Evolutionary conservation across 768 basidiomycete genomes (phyloP), one percentile per base, ranked within the genome.

Genomic region (Hortiboletus campestris): DNA sequence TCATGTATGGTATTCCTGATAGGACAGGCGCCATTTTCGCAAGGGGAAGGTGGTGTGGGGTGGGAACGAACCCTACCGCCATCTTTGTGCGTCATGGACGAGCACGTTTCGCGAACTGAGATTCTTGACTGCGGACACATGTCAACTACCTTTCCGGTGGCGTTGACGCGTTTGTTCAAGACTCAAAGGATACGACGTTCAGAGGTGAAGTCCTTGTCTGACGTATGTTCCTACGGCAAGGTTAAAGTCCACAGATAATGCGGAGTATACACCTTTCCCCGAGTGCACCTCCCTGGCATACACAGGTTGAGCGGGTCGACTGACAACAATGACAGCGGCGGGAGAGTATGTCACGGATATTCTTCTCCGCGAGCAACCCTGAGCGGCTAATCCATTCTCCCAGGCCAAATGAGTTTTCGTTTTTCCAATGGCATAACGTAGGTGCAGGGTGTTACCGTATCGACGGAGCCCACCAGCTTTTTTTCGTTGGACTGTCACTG

Each of bases 11-110:
- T 58, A 53, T 49, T 20, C 58, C 63, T 14, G 70, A 68, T 49
- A 47, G 62, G 51, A 49, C n/a, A 31, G 31, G 8, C 28, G 42
- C 29, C 29, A 38, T 55, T 22, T 50, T 60, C 6, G 62, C 16
- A 56, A 60, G 39, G 62, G 62, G 32, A 63, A n/a, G 40, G 64
- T 59, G 6, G 43, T 67, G 49, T 42, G 61, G 46, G 67, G 65
- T 56, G 61, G 67, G 53, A 64, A 74, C 39, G 59, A 63, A 46
- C 53, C 60, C 17, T 59, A 62, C 31, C 14, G 36, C 6, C 22
- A 9, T 43, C 54, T n/a, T 63, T 53, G 63, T 56, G 45, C 38
- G 32, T 46, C 46, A 14, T 43, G 46, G 25, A 22, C 41, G 3
- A 22, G 28, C 41, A 46, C 40, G 8, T 6, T 20, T 31, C 28